Evolutionary conservation across 169 alveolate genomes (phyloP).

Genomic region (Eimeria tenella): DNA sequence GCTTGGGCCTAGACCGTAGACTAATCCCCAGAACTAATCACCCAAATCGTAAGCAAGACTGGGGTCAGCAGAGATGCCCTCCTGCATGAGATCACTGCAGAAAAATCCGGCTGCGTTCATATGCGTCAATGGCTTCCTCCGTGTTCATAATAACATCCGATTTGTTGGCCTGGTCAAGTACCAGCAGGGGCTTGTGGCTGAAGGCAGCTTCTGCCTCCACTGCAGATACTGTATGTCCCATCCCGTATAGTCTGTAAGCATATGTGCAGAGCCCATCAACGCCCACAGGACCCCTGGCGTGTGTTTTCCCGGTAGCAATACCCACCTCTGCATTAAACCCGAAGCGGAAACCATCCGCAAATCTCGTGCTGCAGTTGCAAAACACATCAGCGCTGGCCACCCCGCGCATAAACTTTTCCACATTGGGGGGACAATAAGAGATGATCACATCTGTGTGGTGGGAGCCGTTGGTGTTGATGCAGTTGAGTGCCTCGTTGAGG

Average conservation of each 20-base stretch:
- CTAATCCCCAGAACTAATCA: no score
- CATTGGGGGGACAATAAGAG: slow-evolving; percentile 66
- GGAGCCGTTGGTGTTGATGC: slow-evolving; percentile 86
- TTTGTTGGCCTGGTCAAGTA: background rate
- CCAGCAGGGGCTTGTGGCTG: slow-evolving; percentile 9
- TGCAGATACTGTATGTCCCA: slow-evolving; percentile 84
- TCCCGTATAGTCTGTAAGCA: slow-evolving; percentile 82
- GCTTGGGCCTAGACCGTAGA: no score
- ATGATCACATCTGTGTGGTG: slow-evolving; percentile 88
- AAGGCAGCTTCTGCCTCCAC: slow-evolving; percentile 17
- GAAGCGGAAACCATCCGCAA: slow-evolving; percentile 88
- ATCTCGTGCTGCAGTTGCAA: slow-evolving; percentile 86
- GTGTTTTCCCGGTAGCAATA: slow-evolving; percentile 85
- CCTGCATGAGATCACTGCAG: background rate
- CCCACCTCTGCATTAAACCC: slow-evolving; percentile 90
- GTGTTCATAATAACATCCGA: background rate
- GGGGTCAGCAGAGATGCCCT: no score
- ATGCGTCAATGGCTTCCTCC: slow-evolving; percentile 43
- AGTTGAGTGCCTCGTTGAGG: slow-evolving; percentile 83
- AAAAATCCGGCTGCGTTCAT: background rate
- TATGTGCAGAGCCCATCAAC: slow-evolving; percentile 85
- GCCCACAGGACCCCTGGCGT: slow-evolving; percentile 89
- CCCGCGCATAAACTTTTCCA: slow-evolving; percentile 78
- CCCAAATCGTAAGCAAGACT: no score
- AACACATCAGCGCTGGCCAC: slow-evolving; percentile 86